Conservation (phyloP, 352 stramenopile genomes). For the Pythium myriotylum region DNA sequence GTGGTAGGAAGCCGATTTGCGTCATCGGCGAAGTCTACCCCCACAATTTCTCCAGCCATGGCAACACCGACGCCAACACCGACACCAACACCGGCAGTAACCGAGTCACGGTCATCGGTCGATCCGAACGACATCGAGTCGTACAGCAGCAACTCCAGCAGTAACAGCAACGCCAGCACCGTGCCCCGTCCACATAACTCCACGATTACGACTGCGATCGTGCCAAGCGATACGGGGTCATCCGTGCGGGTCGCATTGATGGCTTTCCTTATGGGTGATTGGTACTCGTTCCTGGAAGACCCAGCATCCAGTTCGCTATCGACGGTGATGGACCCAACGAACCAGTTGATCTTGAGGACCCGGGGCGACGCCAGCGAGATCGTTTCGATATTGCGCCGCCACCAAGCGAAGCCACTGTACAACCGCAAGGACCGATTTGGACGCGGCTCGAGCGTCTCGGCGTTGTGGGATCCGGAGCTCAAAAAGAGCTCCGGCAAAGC, state of each 20-base stretch:
- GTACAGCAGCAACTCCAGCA: slow-evolving; percentile 20
- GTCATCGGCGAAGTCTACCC: background rate
- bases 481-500: slow-evolving; percentile 1
- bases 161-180: background rate
- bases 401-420: slow-evolving; percentile 18
- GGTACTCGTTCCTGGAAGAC: slow-evolving; percentile 16
- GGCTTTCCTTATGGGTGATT: slow-evolving; percentile 29
- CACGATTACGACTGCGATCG: slow-evolving; percentile 4
- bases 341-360: slow-evolving; percentile 19
- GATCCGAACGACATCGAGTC: slow-evolving; percentile 22
- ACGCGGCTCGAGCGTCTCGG: slow-evolving; percentile 14
- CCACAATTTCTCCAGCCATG: background rate
- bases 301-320: slow-evolving; percentile 5
- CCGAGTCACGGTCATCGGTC: slow-evolving; percentile 12
- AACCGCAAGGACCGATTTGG: slow-evolving; percentile 26
- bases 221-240: slow-evolving; percentile 1
- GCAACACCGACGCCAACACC: background rate
- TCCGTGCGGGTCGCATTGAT: slow-evolving; percentile 14
- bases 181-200: background rate
- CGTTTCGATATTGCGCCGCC: slow-evolving; percentile 7
- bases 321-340: slow-evolving; percentile 16
- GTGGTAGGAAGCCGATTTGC: slow-evolving; percentile 6
- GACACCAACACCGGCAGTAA: background rate
- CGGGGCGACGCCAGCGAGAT: slow-evolving; percentile 5
- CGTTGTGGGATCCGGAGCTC: slow-evolving; percentile 2